Base-by-base conservation (phyloP, 2,329 filamentous ascomycete genomes). In the Beauveria sp. region DNA sequence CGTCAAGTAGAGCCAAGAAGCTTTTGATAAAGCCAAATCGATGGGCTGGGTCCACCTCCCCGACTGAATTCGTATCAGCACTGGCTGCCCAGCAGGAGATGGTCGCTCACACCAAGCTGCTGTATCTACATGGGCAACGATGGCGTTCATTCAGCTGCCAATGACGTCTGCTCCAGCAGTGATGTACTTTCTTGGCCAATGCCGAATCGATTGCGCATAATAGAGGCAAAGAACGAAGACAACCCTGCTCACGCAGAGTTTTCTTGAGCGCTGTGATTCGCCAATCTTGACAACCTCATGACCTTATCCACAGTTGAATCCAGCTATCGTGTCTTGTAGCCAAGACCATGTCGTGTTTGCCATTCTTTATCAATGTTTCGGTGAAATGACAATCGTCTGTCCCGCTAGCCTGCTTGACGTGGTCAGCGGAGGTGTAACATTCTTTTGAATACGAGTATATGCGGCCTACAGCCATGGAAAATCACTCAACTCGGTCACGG, bases 191-290 rank as follows among this genome's bases (percentile, higher is more conserved):
- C 50, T 14, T 34, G 50, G 65, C 83, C 79, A 69, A 83, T 79
- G 4, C 81, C 82, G 22, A 76, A 84, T 22, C 72, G 71, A 64
- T 85, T 86, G 1, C 83, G 84, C 67, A 86, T 73, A 53, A 87
- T 66, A 66, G 79, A 85, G 1, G 76, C 34, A 37, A 74, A 86
- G 84, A 64, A 85, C 73, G 3, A 87, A 87, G 72, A 43, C 78
- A 79, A n/a, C 87, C 77, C 63, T 86, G 81, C 61, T 75, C 82
- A 34, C 72, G 67, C 2, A 87, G 76, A 2, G 81, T 83, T 1
- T 69, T 67, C 0, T 81, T 73, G 9, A 87, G 50, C 5, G 30
- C 7, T n/a, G 30, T 67, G 1, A 78, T 74, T 81, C 82, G 67
- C 80, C 74, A 20, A 85, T 73, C 2, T 65, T 58, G 44, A 70